These are phyloP conservation scores for Tripterygium wilfordii DNA, from an alignment of 177 flowering plant genomes.

Conservation along the genomic window DNA sequence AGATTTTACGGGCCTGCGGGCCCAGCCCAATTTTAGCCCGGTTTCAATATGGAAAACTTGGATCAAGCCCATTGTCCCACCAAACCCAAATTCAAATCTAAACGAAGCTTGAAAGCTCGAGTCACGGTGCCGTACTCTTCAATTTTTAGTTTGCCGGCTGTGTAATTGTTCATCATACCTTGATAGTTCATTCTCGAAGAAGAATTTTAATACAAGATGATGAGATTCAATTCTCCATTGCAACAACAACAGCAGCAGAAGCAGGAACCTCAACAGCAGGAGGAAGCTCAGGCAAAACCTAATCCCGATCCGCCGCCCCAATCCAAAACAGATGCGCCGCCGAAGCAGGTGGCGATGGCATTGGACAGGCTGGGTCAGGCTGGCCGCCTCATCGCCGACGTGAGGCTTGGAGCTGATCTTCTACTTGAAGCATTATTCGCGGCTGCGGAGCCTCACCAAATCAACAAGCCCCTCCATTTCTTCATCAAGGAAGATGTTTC, in stretches of 20 bases:
- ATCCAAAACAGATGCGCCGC: constrained; percentile 67
- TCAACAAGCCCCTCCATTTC: constrained; percentile 45
- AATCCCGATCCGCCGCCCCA: constrained; percentile 9
- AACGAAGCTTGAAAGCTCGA: too few species aligned
- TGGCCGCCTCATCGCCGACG: constrained; percentile 74
- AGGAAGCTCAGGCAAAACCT: constrained; percentile 13
- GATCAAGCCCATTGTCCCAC: too few species aligned
- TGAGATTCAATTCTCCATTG: background rate
- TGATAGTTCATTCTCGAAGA: too few species aligned
- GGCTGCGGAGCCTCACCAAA: constrained; percentile 45
- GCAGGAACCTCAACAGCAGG: constrained; percentile 21
- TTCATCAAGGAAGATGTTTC: constrained; percentile 64
- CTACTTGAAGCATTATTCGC: constrained; percentile 76
- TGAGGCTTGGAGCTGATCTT: constrained; percentile 86
- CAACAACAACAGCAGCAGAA: constrained; percentile 7
- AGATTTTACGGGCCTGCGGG: too few species aligned
- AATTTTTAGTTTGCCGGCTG: too few species aligned
- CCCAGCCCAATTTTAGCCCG: too few species aligned
- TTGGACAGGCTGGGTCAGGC: constrained; percentile 80
- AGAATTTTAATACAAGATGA: too few species aligned
- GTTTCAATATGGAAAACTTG: too few species aligned
- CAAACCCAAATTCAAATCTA: too few species aligned
- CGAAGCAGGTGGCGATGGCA: constrained; percentile 93
- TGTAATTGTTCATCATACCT: too few species aligned
- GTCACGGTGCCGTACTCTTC: too few species aligned